These are phyloP conservation scores for Candida golubevii DNA, from an alignment of 805 yeast genomes.

Conservation along the genomic window DNA sequence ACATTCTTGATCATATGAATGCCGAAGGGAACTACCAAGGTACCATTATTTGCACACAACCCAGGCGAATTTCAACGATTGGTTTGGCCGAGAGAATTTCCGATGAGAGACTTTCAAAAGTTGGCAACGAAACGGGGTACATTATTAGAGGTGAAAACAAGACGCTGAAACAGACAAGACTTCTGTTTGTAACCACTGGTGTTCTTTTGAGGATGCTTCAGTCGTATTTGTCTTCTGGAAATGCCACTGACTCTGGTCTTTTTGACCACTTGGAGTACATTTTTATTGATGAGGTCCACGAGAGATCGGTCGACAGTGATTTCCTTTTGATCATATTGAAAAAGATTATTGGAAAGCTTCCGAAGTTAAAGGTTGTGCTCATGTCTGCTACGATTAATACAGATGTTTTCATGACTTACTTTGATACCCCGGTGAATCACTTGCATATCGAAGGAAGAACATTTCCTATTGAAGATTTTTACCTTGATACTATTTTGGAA, in stretches of 20 bases:
- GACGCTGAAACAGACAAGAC: conserved; percentile 54
- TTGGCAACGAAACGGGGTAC: conserved; percentile 83
- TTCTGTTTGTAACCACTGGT: conserved; percentile 92
- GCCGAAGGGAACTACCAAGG: conserved; percentile 46
- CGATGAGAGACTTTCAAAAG: conserved; percentile 62
- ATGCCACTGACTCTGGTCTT: conserved; percentile 18
- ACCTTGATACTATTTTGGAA: conserved; percentile 61
- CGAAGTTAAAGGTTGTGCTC: conserved; percentile 62
- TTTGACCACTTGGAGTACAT: conserved; percentile 61
- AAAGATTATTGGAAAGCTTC: conserved; percentile 46
- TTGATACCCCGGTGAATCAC: conserved; percentile 50
- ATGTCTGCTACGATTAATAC: conserved; percentile 95
- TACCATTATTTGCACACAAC: conserved; percentile 84
- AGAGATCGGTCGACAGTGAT: conserved; percentile 88
- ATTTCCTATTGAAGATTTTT: conserved; percentile 79
- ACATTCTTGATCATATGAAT: conserved; percentile 66
- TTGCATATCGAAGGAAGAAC: conserved; percentile 91
- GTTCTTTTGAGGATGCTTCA: conserved; percentile 84
- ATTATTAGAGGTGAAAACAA: conserved; percentile 86
- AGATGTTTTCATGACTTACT: conserved; percentile 61
- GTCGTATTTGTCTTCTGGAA: conserved; percentile 30
- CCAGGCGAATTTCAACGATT: conserved; percentile 91
- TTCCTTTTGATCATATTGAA: conserved; percentile 75
- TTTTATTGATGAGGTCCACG: conserved; percentile 95
- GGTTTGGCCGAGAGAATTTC: conserved; percentile 92